A percentile compares a stretch with the other conserved stretches of the same genome.
phyloP scores from a whole-genome alignment of 169 alveolate genomes.

The Sarcocystis neurona region DNA sequence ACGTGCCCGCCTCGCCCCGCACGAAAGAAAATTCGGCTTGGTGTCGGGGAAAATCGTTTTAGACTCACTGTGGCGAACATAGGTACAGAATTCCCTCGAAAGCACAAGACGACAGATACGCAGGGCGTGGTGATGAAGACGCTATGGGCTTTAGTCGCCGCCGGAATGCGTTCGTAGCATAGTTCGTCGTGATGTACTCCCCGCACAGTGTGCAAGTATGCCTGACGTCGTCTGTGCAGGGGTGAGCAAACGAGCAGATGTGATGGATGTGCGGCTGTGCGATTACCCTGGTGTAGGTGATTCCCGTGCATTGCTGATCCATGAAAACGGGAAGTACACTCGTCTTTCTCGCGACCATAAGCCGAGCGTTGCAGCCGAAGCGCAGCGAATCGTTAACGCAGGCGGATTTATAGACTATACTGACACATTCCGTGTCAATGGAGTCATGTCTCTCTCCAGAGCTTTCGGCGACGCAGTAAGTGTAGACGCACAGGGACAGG shows the following conservation, averaged over 20 bases:
- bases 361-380: conserved; percentile 5
- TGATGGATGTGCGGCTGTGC: too few relatives aligned
- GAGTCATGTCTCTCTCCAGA: not conserved
- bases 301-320: conserved; percentile 6
- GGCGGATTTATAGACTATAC: not conserved
- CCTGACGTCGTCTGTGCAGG: too few relatives aligned
- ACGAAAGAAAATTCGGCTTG: not conserved
- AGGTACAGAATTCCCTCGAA: not conserved
- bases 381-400: not conserved
- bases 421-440: conserved; percentile 17
- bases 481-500: not conserved
- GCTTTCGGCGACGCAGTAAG: conserved; percentile 36
- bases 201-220: too few relatives aligned
- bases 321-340: not conserved
- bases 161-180: too few relatives aligned
- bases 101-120: not conserved
- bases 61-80: conserved; percentile 8
- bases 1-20: not conserved
- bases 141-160: too few relatives aligned
- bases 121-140: not conserved
- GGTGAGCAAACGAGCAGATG: too few relatives aligned
- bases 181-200: too few relatives aligned
- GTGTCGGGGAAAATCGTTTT: not conserved
- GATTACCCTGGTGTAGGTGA: conserved; percentile 14
- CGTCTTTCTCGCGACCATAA: not conserved